Evolutionary conservation across 108 stramenopile species (phyloP).

Genomic region (Pseudonitzschia multiseries): DNA sequence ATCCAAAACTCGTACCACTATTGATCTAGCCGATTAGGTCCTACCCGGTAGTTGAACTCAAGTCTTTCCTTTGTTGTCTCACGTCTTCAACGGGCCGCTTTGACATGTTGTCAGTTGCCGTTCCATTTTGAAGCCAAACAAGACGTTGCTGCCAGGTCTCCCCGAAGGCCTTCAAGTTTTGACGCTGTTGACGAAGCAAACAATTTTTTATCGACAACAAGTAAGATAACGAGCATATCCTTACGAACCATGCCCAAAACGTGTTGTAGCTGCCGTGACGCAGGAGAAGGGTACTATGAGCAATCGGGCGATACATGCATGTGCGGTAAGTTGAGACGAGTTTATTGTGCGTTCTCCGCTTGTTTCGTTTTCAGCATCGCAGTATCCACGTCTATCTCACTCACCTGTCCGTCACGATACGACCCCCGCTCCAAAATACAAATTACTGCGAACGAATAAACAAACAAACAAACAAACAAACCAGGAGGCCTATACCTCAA

Average conservation of each 20-base stretch:
- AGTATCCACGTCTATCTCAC: no score
- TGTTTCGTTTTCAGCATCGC: not conserved
- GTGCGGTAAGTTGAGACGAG: constrained; percentile 11
- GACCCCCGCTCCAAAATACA: not conserved
- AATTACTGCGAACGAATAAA: not conserved
- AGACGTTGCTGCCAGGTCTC: no score
- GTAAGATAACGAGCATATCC: not conserved
- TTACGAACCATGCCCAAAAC: constrained; percentile 11
- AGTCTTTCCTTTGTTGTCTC: no score
- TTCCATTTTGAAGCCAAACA: no score
- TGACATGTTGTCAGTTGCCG: no score
- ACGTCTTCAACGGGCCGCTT: no score
- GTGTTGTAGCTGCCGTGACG: constrained; percentile 19
- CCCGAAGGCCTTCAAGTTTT: not conserved
- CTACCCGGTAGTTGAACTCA: no score
- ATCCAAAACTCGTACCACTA: no score
- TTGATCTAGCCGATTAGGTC: no score
- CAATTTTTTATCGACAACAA: not conserved
- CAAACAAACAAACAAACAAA: not conserved
- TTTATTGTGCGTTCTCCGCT: not conserved
- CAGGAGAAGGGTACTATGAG: not conserved
- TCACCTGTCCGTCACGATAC: no score
- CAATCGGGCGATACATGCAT: constrained; percentile 18
- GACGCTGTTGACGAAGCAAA: not conserved
- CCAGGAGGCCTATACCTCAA: constrained; percentile 29